These are phyloP conservation scores for Tetrahymena thermophila DNA, from an alignment of 73 alveolate species.

Conservation along the genomic window DNA sequence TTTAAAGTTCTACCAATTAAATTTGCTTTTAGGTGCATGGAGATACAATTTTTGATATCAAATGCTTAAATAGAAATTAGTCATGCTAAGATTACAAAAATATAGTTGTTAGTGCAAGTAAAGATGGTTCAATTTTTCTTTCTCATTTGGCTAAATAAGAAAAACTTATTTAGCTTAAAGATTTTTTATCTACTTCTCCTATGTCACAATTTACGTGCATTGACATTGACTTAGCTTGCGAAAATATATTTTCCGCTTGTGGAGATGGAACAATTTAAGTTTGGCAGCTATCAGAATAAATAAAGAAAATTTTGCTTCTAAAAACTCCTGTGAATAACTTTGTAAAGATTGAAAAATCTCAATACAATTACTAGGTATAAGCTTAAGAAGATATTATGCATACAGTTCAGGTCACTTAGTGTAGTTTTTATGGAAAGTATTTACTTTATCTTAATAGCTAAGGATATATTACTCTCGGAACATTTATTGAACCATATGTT, in stretches of 20 bases:
- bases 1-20: background rate
- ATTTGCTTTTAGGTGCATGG: background rate
- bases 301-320: background rate
- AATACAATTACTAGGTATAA: background rate
- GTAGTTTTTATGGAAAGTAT: background rate
- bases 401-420: background rate
- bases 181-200: background rate
- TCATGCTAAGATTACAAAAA: background rate
- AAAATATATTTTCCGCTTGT: background rate
- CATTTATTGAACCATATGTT: background rate
- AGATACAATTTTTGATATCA: background rate
- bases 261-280: background rate
- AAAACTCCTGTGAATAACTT: background rate
- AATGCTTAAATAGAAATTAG: background rate
- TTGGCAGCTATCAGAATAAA: background rate
- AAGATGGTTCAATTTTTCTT: background rate
- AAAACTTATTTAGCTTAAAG: background rate
- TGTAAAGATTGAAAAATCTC: background rate
- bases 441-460: background rate
- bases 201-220: background rate
- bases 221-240: background rate
- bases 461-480: background rate
- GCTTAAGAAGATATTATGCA: background rate
- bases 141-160: background rate
- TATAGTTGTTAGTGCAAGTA: background rate